phyloP scores from a whole-genome alignment of 345 rosid species.

The Heritiera fomes region DNA sequence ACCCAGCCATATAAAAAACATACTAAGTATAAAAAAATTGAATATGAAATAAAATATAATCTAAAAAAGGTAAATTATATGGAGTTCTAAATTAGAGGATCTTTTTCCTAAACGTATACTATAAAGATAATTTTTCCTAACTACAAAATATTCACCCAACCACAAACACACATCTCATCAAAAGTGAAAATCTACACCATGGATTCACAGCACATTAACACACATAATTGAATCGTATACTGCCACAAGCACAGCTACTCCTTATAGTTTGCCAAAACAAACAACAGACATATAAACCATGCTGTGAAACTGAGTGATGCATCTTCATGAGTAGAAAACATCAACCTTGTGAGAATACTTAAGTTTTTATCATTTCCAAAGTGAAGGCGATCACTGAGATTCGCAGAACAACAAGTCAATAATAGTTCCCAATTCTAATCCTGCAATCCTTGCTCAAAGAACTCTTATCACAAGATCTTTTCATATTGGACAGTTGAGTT shows the following conservation, averaged over 20 bases:
- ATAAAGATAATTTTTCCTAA: background rate
- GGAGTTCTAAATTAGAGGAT: background rate
- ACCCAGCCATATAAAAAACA: background rate
- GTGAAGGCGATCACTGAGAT: background rate
- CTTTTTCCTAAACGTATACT: background rate
- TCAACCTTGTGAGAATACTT: background rate
- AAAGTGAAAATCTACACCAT: background rate
- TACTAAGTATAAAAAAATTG: background rate
- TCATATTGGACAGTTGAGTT: background rate
- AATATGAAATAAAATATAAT: background rate
- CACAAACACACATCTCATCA: background rate
- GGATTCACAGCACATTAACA: background rate
- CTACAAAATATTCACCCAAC: background rate
- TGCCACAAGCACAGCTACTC: background rate
- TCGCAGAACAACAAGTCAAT: background rate
- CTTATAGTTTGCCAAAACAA: background rate
- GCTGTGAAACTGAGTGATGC: conserved; percentile 6
- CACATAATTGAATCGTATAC: background rate
- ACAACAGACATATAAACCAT: conserved; percentile 8
- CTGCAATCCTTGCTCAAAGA: background rate
- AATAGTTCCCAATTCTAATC: background rate
- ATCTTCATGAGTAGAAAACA: conserved; percentile 10
- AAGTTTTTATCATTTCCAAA: background rate
- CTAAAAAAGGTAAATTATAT: background rate
- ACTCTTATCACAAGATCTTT: background rate